Percentiles rank a stretch among this genome's conserved stretches.
Conservation (phyloP, 179 eudicot species). For the Corrigiola litoralis region DNA sequence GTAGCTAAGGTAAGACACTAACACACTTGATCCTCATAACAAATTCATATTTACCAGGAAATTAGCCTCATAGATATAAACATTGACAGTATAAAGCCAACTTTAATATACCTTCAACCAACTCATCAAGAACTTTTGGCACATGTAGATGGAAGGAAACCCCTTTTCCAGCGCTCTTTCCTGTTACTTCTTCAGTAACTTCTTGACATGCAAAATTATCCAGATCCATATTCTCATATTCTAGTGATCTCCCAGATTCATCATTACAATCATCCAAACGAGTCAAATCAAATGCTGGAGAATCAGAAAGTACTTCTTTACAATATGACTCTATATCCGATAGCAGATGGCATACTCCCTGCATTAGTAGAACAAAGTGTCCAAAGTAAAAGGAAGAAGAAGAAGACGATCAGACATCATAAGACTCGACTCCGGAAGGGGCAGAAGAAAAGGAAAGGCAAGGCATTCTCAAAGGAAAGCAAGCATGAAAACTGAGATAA, state of each 20-base stretch:
- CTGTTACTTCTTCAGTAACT: conserved; percentile 43
- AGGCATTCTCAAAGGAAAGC: not conserved
- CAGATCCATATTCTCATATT: conserved; percentile 78
- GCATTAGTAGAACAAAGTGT: conserved; percentile 20
- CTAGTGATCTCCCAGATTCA: conserved; percentile 41
- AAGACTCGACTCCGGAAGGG: too few species aligned
- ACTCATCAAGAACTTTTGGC: conserved; percentile 54
- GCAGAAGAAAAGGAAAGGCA: not conserved
- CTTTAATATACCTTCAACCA: conserved; percentile 55
- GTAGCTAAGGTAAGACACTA: too few species aligned
- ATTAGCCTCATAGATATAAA: not conserved
- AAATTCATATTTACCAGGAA: not conserved
- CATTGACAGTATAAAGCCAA: not conserved
- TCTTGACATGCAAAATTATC: conserved; percentile 55
- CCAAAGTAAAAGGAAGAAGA: not conserved
- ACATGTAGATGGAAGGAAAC: conserved; percentile 66
- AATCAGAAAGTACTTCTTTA: conserved; percentile 47
- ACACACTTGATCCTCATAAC: conserved; percentile 3
- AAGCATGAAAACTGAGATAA: not conserved
- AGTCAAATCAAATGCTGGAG: conserved; percentile 47
- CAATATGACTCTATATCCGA: conserved; percentile 65
- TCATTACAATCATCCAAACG: conserved; percentile 41
- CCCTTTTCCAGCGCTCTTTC: conserved; percentile 40
- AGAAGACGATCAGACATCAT: not conserved
- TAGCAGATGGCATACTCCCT: conserved; percentile 87